Evolutionary conservation across 2,329 filamentous ascomycete species (phyloP).

Genomic region (Claviceps capensis): DNA sequence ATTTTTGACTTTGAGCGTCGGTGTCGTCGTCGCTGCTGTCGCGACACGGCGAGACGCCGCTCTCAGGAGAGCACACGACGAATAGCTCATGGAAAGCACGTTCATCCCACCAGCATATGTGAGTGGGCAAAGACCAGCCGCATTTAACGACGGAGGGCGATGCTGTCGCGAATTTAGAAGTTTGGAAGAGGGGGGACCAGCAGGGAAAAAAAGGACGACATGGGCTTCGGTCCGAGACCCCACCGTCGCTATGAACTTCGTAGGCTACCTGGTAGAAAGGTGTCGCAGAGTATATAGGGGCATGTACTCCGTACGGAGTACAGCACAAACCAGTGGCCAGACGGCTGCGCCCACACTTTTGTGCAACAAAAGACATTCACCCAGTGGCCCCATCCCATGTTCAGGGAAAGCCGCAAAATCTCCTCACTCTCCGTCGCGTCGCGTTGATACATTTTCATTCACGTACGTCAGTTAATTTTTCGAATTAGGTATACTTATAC

Average conservation of each 20-base stretch:
- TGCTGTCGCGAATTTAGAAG: not conserved
- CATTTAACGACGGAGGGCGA: not conserved
- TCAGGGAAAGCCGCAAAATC: too few species aligned
- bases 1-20: not conserved
- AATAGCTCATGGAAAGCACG: conserved; percentile 12
- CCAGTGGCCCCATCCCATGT: too few species aligned
- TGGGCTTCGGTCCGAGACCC: not conserved
- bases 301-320: too few species aligned
- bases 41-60: conserved; percentile 13
- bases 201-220: not conserved
- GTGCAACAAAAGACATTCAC: too few species aligned
- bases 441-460: too few species aligned
- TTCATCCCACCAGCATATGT: conserved; percentile 3
- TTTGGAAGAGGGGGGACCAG: not conserved
- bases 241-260: not conserved
- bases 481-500: too few species aligned
- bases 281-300: too few species aligned
- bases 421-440: too few species aligned
- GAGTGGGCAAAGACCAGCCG: not conserved
- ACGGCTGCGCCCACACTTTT: too few species aligned
- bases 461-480: too few species aligned
- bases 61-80: conserved; percentile 18
- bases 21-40: not conserved
- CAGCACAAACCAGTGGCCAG: too few species aligned
- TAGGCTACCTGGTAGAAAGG: too few species aligned